phyloP scores from a whole-genome alignment of 2,329 filamentous ascomycete species.

The Corniculantispora saksenae region DNA sequence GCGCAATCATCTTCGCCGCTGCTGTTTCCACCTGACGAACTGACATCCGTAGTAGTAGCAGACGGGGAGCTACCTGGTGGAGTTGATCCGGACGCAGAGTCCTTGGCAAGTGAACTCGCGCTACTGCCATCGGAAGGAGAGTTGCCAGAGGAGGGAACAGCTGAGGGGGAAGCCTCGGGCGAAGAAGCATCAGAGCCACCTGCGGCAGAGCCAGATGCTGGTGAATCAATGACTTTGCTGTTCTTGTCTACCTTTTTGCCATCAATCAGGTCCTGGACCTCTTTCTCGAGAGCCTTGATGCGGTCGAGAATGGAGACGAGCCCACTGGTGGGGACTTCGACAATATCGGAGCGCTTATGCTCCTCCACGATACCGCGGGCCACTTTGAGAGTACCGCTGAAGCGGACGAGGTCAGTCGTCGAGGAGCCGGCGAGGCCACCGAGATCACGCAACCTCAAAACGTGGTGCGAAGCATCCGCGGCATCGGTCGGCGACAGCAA shows the following conservation, averaged over 20 bases:
- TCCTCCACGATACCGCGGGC: constrained; percentile 30
- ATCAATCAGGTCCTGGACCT: constrained; percentile 30
- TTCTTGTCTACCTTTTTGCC: constrained; percentile 10
- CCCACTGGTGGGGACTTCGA: constrained; percentile 29
- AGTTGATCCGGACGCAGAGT: neutral
- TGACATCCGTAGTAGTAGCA: neutral
- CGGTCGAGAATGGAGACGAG: constrained; percentile 31
- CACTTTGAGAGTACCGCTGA: constrained; percentile 23
- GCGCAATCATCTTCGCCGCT: neutral
- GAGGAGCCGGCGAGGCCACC: constrained; percentile 18
- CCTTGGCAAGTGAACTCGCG: neutral
- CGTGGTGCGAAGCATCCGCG: neutral
- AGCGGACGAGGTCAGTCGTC: constrained; percentile 18
- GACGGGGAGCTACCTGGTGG: neutral
- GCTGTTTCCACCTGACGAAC: neutral
- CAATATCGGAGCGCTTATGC: constrained; percentile 25
- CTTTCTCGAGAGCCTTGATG: constrained; percentile 30
- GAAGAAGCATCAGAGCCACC: neutral
- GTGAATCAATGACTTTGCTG: neutral
- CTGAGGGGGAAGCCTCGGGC: constrained; percentile 1
- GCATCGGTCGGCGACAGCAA: neutral
- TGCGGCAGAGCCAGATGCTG: neutral
- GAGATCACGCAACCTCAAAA: constrained; percentile 2
- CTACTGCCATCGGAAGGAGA: neutral
- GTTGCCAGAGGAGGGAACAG: neutral